Evolutionary conservation across 192 early-diverging fungal species (phyloP).

Genomic region (Borealophlyctis nickersoniae): DNA sequence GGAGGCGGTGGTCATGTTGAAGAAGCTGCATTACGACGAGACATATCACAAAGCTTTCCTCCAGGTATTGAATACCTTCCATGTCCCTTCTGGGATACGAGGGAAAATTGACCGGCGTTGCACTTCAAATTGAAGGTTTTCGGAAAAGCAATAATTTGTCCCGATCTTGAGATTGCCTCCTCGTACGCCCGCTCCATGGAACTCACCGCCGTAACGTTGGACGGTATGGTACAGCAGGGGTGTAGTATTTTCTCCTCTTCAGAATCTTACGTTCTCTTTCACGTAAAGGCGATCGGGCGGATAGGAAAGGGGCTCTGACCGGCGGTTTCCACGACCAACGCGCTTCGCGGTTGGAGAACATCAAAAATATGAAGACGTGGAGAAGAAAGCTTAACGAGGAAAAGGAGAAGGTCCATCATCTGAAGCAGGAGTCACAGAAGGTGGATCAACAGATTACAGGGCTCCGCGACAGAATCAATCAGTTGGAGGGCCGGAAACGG

Average conservation of each 20-base stretch:
- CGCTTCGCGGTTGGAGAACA: conserved; percentile 71
- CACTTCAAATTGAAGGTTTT: conserved; percentile 56
- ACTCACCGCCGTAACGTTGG: conserved; percentile 83
- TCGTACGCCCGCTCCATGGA: conserved; percentile 73
- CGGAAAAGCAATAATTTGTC: conserved; percentile 85
- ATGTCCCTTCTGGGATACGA: background rate
- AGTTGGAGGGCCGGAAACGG: conserved; percentile 41
- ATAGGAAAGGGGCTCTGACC: conserved; percentile 85
- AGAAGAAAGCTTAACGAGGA: conserved; percentile 45
- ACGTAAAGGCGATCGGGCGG: conserved; percentile 77
- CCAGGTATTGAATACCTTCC: conserved; percentile 52
- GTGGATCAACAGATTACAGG: conserved; percentile 47
- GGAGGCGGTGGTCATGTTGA: conserved; percentile 80
- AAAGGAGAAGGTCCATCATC: conserved; percentile 26
- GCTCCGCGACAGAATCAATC: conserved; percentile 33
- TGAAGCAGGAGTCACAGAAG: conserved; percentile 52
- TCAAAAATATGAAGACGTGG: conserved; percentile 55
- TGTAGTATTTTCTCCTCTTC: conserved; percentile 7
- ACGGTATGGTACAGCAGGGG: conserved; percentile 41
- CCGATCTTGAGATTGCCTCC: conserved; percentile 74
- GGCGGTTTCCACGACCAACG: conserved; percentile 83
- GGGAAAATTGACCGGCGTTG: background rate
- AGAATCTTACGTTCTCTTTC: background rate
- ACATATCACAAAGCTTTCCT: conserved; percentile 73
- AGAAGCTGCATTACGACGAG: conserved; percentile 70